Conservation (phyloP, 768 basidiomycete genomes). For the Crepidotus variabilis region DNA sequence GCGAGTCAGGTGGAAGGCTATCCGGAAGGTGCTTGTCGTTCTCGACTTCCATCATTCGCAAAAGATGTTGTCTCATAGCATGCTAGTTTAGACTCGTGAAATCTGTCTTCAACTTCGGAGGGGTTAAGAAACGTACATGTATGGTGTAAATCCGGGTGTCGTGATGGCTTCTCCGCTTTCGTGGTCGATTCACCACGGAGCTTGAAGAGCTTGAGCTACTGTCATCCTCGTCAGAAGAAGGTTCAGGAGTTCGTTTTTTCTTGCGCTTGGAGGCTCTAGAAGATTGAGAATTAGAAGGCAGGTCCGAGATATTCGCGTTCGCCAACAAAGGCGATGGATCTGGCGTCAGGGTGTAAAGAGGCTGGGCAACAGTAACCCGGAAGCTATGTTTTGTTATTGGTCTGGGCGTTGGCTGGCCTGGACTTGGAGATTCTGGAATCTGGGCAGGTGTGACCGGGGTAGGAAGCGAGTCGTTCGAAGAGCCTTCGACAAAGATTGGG, state of each 20-base stretch:
- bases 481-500: slow-evolving; percentile 34
- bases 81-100: slow-evolving; percentile 36
- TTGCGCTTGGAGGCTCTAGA: slow-evolving; percentile 16
- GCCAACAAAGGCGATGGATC: slow-evolving; percentile 22
- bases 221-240: slow-evolving; percentile 35
- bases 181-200: slow-evolving; percentile 25
- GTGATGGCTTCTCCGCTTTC: slow-evolving; percentile 9
- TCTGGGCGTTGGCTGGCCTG: slow-evolving; percentile 1
- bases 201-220: slow-evolving; percentile 33
- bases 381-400: not conserved
- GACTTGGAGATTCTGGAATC: not conserved
- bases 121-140: slow-evolving; percentile 40
- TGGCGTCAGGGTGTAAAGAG: slow-evolving; percentile 14
- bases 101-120: not conserved
- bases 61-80: slow-evolving; percentile 67
- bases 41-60: slow-evolving; percentile 53
- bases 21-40: slow-evolving; percentile 59
- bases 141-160: slow-evolving; percentile 45
- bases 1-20: slow-evolving; percentile 52
- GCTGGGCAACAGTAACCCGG: slow-evolving; percentile 9
- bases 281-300: slow-evolving; percentile 3
- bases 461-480: slow-evolving; percentile 25
- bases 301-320: slow-evolving; percentile 18
- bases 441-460: not conserved
- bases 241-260: slow-evolving; percentile 26